A percentile compares a stretch with the other conserved stretches of the same genome.
These are phyloP conservation scores for Beauveria rudraprayagi DNA, from an alignment of 2,329 filamentous ascomycete species.

Conservation along the genomic window DNA sequence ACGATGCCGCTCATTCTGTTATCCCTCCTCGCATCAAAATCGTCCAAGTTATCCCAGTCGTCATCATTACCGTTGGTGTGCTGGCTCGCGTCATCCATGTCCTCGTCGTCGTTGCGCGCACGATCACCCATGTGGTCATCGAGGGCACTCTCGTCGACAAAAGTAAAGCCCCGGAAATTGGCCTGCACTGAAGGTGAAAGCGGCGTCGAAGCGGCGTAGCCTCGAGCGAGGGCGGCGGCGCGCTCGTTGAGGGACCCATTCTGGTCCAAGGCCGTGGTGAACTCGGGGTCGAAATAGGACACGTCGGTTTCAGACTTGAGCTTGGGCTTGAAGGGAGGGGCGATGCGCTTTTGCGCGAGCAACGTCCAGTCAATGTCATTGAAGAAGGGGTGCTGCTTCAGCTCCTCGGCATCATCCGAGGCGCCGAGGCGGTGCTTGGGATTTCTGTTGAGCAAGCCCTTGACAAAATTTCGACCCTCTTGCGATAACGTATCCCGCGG, in stretches of 20 bases:
- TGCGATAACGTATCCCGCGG: constrained; percentile 89
- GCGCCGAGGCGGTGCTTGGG: constrained; percentile 91
- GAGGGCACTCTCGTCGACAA: constrained; percentile 94
- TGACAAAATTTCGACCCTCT: constrained; percentile 95
- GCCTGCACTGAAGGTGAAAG: constrained; percentile 93
- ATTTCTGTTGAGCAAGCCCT: constrained; percentile 93
- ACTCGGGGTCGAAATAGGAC: constrained; percentile 97
- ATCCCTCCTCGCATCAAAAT: constrained; percentile 41
- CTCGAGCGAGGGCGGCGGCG: constrained; percentile 75
- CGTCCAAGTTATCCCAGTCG: constrained; percentile 52
- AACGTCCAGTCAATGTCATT: constrained; percentile 87
- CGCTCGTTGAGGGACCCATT: constrained; percentile 85
- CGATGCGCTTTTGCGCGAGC: constrained; percentile 81
- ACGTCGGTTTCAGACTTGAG: constrained; percentile 93
- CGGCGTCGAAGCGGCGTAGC: constrained; percentile 82
- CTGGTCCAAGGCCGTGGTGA: constrained; percentile 86
- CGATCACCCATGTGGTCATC: constrained; percentile 69
- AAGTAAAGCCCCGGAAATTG: constrained; percentile 97
- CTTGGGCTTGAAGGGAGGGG: constrained; percentile 95
- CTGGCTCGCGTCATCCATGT: constrained; percentile 46
- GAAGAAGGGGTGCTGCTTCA: constrained; percentile 94
- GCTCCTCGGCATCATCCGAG: constrained; percentile 81
- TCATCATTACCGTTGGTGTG: constrained; percentile 33
- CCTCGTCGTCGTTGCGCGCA: constrained; percentile 42
- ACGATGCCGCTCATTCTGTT: constrained; percentile 60